Percentiles rank a stretch among this genome's conserved stretches.
phyloP scores from a whole-genome alignment of 495 filamentous ascomycete genomes.

The Podospora conica region DNA sequence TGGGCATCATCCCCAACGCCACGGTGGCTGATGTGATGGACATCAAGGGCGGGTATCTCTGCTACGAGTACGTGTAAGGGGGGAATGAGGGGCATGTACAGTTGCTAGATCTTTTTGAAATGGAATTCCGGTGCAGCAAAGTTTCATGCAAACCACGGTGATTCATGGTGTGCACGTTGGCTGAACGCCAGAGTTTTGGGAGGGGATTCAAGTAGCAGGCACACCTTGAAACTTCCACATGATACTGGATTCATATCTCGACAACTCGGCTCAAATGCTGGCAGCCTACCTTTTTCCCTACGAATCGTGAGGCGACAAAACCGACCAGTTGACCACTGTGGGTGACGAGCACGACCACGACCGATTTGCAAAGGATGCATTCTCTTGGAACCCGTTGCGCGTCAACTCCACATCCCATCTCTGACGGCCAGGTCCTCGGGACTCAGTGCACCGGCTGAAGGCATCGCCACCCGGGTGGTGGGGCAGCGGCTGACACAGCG shows the following conservation, averaged over 20 bases:
- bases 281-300: too few species aligned
- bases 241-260: too few species aligned
- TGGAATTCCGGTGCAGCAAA: too few species aligned
- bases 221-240: too few species aligned
- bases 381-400: background rate
- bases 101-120: background rate
- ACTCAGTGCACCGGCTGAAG: background rate
- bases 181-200: too few species aligned
- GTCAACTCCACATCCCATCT: background rate
- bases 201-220: too few species aligned
- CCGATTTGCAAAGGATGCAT: background rate
- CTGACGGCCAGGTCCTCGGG: background rate
- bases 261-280: too few species aligned
- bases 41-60: constrained; percentile 29
- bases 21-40: constrained; percentile 36
- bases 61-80: constrained; percentile 27
- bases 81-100: background rate
- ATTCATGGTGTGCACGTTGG: too few species aligned
- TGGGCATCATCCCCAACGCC: constrained; percentile 18
- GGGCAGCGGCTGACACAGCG: background rate
- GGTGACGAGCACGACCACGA: too few species aligned
- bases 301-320: too few species aligned
- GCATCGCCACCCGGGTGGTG: background rate
- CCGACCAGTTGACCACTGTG: too few species aligned
- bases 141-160: too few species aligned